Percentiles rank a stretch among this genome's conserved stretches.
Evolutionary conservation across 345 rosid species (phyloP).

Genomic region (Ceriops tagal): DNA sequence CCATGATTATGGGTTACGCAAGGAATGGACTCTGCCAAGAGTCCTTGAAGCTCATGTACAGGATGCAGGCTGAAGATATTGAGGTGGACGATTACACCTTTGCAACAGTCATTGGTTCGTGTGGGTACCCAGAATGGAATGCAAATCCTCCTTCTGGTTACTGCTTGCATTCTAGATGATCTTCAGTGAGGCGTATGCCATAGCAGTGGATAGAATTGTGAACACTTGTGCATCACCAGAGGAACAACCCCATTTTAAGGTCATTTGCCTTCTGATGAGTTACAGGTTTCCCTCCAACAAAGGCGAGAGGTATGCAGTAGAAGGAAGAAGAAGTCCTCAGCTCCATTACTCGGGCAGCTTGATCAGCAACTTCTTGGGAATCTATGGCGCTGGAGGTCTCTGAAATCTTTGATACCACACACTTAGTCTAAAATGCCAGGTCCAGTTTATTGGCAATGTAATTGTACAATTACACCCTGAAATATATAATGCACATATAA

Average conservation of each 20-base stretch:
- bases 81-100: constrained; percentile 67
- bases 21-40: constrained; percentile 67
- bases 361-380: too few relatives aligned
- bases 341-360: too few relatives aligned
- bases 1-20: constrained; percentile 79
- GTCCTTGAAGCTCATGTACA: constrained; percentile 79
- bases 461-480: too few relatives aligned
- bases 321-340: background rate
- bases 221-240: background rate
- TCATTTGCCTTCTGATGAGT: background rate
- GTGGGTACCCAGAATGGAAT: constrained; percentile 61
- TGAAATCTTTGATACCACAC: too few relatives aligned
- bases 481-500: too few relatives aligned
- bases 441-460: too few relatives aligned
- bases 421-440: too few relatives aligned
- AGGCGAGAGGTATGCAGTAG: background rate
- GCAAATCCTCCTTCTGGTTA: constrained; percentile 31
- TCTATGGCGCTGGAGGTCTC: too few relatives aligned
- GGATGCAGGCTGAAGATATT: constrained; percentile 74
- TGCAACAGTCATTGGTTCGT: constrained; percentile 52
- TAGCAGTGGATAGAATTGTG: background rate
- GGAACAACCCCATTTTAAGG: background rate
- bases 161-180: constrained; percentile 39
- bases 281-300: background rate
- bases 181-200: background rate